Conservation (phyloP, 495 filamentous ascomycete species). For the Ramalina intermedia region DNA sequence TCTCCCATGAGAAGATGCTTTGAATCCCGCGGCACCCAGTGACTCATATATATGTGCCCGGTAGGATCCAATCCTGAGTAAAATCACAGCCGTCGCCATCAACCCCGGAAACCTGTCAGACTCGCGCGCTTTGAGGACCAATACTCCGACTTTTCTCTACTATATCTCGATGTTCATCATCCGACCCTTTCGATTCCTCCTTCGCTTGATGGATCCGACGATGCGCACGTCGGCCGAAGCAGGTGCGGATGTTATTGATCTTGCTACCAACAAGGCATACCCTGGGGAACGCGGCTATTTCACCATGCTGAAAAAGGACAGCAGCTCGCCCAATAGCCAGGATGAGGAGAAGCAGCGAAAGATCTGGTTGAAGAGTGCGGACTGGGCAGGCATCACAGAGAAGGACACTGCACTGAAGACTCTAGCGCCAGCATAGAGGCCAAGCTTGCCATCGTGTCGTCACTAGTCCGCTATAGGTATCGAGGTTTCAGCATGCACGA, state of each 20-base stretch:
- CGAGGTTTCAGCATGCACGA: too few relatives aligned
- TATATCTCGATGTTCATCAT: slow-evolving; percentile 19
- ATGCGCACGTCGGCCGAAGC: slow-evolving; percentile 24
- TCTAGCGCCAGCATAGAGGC: background rate
- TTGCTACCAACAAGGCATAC: slow-evolving; percentile 17
- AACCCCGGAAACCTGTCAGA: slow-evolving; percentile 32
- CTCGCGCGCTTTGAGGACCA: slow-evolving; percentile 30
- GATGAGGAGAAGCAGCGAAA: slow-evolving; percentile 26
- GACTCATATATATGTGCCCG: background rate
- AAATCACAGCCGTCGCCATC: slow-evolving; percentile 30
- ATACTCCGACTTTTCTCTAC: slow-evolving; percentile 23
- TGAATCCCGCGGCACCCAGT: background rate
- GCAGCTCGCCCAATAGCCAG: slow-evolving; percentile 25
- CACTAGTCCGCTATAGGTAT: too few relatives aligned
- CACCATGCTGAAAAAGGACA: slow-evolving; percentile 21
- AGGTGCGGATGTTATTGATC: slow-evolving; percentile 21
- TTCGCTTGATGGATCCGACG: slow-evolving; percentile 21
- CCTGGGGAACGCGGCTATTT: slow-evolving; percentile 27
- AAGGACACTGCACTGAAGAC: slow-evolving; percentile 12
- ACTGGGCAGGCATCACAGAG: slow-evolving; percentile 25
- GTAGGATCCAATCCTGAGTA: slow-evolving; percentile 21
- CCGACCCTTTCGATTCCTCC: slow-evolving; percentile 22
- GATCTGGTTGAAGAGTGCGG: slow-evolving; percentile 29
- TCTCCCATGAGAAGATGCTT: background rate
- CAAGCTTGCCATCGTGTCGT: too few relatives aligned